These are phyloP conservation scores for Cornus suecica DNA, from an alignment of 148 eudicot genomes.

Conservation along the genomic window DNA sequence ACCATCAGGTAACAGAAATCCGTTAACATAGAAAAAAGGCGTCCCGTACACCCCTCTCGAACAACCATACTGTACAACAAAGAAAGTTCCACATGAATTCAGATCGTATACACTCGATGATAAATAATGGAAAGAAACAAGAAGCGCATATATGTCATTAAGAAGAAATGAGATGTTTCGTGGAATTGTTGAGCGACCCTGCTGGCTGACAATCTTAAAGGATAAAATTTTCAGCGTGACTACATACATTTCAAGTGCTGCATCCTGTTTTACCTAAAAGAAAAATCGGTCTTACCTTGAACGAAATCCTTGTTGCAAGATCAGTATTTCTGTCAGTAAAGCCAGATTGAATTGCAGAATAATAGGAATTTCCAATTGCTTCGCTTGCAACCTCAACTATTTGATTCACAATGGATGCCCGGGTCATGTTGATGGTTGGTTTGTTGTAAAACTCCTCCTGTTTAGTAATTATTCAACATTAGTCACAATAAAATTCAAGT, in stretches of 20 bases:
- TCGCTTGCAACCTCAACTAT: conserved; percentile 33
- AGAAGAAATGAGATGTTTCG: background rate
- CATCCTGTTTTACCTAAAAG: background rate
- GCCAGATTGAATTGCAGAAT: conserved; percentile 52
- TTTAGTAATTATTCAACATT: conserved; percentile 13
- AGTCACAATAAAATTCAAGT: background rate
- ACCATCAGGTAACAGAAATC: conserved; percentile 58
- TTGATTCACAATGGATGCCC: conserved; percentile 33
- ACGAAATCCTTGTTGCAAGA: conserved; percentile 68
- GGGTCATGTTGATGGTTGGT: conserved; percentile 49
- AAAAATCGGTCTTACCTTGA: conserved; percentile 55
- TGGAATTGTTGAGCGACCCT: background rate
- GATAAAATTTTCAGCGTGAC: background rate
- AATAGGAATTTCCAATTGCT: conserved; percentile 38
- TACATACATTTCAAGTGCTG: too few species aligned
- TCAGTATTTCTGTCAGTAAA: conserved; percentile 52
- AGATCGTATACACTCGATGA: background rate
- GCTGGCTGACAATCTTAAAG: background rate
- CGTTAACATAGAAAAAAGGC: conserved; percentile 75
- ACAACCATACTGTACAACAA: conserved; percentile 69
- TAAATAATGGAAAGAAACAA: background rate
- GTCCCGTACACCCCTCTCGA: conserved; percentile 79
- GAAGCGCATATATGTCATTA: background rate
- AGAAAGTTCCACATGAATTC: background rate
- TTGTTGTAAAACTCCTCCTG: conserved; percentile 62